These are phyloP conservation scores for Calendula officinalis DNA, from an alignment of 129 eudicot species.

Conservation along the genomic window DNA sequence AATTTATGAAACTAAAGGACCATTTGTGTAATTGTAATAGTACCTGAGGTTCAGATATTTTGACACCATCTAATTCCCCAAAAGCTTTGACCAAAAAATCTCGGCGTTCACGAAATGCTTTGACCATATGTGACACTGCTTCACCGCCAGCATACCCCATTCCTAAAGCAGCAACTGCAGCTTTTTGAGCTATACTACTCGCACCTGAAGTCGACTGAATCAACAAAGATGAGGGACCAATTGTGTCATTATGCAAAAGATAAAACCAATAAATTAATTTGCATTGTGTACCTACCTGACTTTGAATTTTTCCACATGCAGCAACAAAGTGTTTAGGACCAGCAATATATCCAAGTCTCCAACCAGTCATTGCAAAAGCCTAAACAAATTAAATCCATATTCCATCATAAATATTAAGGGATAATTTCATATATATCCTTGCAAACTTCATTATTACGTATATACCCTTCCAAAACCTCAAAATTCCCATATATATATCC, in stretches of 20 bases:
- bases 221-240: conserved; percentile 1
- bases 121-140: conserved; percentile 75
- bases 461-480: too few relatives aligned
- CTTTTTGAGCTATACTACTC: conserved; percentile 84
- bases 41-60: conserved; percentile 89
- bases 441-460: too few relatives aligned
- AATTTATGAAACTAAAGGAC: too few relatives aligned
- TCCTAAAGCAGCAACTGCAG: conserved; percentile 89
- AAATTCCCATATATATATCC: too few relatives aligned
- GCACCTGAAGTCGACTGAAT: conserved; percentile 91
- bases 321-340: conserved; percentile 88
- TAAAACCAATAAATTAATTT: not conserved
- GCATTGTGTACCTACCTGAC: conserved; percentile 53
- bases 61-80: conserved; percentile 75
- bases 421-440: too few relatives aligned
- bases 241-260: not conserved
- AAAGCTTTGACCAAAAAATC: conserved; percentile 70
- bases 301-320: conserved; percentile 80
- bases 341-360: conserved; percentile 95
- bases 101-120: conserved; percentile 80
- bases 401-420: not conserved
- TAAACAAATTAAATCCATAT: conserved; percentile 18
- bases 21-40: not conserved
- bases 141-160: conserved; percentile 91
- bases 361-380: conserved; percentile 99